phyloP scores from a whole-genome alignment of 2,329 filamentous ascomycete species.

The Botryotinia globosa region DNA sequence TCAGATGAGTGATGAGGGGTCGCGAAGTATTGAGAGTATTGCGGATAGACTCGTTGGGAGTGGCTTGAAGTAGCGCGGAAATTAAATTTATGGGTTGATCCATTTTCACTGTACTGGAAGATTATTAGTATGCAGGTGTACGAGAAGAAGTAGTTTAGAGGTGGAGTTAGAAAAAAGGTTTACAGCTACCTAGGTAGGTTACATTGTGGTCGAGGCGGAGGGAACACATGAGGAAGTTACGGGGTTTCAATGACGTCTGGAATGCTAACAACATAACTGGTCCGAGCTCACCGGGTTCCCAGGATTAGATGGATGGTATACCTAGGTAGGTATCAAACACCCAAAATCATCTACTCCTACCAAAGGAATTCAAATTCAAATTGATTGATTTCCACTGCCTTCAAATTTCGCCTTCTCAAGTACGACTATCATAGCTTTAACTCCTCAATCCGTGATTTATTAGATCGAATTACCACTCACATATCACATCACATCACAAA shows the following conservation, averaged over 20 bases:
- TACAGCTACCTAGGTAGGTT: neutral
- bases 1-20: conserved; percentile 61
- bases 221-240: neutral
- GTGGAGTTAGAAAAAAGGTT: neutral
- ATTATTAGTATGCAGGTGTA: neutral
- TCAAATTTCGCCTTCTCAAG: no score
- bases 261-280: neutral
- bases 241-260: neutral
- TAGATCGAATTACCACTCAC: neutral
- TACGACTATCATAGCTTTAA: no score
- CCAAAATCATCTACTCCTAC: no score
- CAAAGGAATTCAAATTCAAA: no score
- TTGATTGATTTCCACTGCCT: no score
- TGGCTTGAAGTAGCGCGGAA: neutral
- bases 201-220: neutral
- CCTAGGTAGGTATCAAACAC: no score
- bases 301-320: neutral
- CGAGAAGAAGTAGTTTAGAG: neutral
- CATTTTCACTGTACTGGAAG: neutral
- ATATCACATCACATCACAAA: neutral
- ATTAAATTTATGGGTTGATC: neutral
- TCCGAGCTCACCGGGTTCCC: neutral
- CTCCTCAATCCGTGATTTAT: no score
- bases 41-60: neutral
- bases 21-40: conserved; percentile 36